These are phyloP conservation scores for Myxozyma neotropica DNA, from an alignment of 805 yeast genomes.

Conservation along the genomic window DNA sequence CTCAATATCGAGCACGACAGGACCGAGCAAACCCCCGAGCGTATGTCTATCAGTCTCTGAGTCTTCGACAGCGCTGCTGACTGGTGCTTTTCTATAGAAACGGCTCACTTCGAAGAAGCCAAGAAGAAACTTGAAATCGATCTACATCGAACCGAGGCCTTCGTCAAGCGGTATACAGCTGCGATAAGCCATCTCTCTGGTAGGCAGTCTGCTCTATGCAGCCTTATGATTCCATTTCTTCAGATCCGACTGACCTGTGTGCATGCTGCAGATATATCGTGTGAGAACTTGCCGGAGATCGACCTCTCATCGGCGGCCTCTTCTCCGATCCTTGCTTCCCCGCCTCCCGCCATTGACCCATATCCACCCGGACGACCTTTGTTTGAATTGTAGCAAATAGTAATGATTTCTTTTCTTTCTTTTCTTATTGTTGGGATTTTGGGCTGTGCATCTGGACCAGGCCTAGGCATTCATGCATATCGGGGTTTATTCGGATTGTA, in stretches of 20 bases:
- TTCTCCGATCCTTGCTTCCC: not conserved
- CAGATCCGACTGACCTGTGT: not conserved
- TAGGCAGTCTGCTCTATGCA: too few species aligned
- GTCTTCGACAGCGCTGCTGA: not conserved
- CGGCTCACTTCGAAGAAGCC: conserved; percentile 1
- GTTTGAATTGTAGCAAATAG: not conserved
- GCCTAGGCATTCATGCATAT: too few species aligned
- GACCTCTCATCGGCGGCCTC: conserved; percentile 2
- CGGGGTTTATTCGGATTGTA: too few species aligned
- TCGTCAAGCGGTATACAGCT: conserved; percentile 24
- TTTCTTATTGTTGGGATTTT: not conserved
- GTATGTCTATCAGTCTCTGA: not conserved
- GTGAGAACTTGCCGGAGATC: conserved; percentile 10
- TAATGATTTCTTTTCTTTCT: not conserved
- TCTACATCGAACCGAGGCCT: conserved; percentile 26
- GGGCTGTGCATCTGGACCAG: not conserved
- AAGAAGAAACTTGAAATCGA: conserved; percentile 22
- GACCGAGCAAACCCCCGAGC: conserved; percentile 5
- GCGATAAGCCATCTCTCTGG: conserved; percentile 26
- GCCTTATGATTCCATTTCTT: too few species aligned
- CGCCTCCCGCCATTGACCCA: not conserved
- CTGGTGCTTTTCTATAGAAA: not conserved
- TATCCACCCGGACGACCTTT: not conserved
- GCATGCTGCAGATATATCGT: conserved; percentile 10
- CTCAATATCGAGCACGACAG: conserved; percentile 1